Evolutionary conservation across 371 early-diverging fungal species (phyloP).

Genomic region (Mortierella sp.): DNA sequence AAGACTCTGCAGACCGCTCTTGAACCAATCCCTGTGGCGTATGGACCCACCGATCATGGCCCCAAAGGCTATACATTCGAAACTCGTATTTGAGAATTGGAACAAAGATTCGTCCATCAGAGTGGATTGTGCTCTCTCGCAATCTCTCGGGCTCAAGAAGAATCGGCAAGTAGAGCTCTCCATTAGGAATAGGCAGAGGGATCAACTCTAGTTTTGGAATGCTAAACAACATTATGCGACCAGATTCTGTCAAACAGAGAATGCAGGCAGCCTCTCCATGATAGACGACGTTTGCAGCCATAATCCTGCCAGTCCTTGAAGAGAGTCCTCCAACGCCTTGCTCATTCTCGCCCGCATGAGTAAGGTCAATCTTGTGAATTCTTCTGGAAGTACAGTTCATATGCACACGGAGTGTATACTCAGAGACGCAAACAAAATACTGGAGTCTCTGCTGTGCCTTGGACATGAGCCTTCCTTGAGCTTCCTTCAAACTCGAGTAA

Average conservation of each 20-base stretch:
- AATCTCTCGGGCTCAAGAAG: conserved; percentile 36
- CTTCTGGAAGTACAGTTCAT: conserved; percentile 54
- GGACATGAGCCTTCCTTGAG: conserved; percentile 39
- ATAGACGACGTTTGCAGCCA: conserved; percentile 45
- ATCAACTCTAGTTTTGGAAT: conserved; percentile 51
- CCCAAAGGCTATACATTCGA: conserved; percentile 60
- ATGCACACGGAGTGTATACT: conserved; percentile 38
- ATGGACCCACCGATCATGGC: conserved; percentile 36
- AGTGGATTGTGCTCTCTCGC: conserved; percentile 54
- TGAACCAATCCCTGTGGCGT: conserved; percentile 21
- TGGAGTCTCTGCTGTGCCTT: conserved; percentile 47
- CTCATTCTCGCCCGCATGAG: not conserved
- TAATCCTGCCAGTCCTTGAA: conserved; percentile 26
- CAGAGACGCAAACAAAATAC: conserved; percentile 43
- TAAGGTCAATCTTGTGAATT: conserved; percentile 42
- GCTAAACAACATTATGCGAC: conserved; percentile 38
- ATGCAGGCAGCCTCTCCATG: conserved; percentile 42
- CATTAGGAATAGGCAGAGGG: conserved; percentile 24
- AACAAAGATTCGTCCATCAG: conserved; percentile 64
- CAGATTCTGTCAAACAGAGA: conserved; percentile 41
- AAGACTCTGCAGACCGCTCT: conserved; percentile 16
- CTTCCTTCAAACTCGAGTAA: conserved; percentile 35
- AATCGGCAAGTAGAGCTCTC: conserved; percentile 36
- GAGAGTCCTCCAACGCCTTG: not conserved
- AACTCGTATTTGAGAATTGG: conserved; percentile 63